Evolutionary conservation across 164 flowering plant genomes (phyloP).

Genomic region (Protea cynaroides): DNA sequence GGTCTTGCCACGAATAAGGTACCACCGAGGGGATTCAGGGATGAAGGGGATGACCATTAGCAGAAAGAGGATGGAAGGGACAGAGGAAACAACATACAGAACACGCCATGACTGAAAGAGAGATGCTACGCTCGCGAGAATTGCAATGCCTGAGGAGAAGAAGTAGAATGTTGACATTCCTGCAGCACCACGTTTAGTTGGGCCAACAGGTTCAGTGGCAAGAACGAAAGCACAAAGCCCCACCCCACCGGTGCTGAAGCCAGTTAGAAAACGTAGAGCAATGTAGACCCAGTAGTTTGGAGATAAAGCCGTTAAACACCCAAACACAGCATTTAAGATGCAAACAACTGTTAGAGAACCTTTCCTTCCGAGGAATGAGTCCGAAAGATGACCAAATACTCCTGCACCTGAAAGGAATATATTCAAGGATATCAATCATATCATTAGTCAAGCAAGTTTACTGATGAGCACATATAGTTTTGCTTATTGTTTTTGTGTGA

Average conservation of each 20-base stretch:
- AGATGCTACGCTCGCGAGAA: constrained; percentile 70
- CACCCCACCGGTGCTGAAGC: constrained; percentile 85
- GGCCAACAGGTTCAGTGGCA: constrained; percentile 84
- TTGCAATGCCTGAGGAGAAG: constrained; percentile 76
- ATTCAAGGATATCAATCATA: background rate
- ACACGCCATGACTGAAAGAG: constrained; percentile 67
- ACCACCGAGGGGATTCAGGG: constrained; percentile 90
- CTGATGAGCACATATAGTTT: too few relatives aligned
- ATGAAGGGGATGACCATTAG: constrained; percentile 54
- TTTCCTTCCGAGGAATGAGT: constrained; percentile 78
- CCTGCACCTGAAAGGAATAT: constrained; percentile 66
- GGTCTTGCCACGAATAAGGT: constrained; percentile 56
- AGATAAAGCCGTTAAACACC: constrained; percentile 64
- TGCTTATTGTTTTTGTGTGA: too few relatives aligned
- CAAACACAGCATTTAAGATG: constrained; percentile 54
- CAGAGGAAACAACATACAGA: constrained; percentile 49
- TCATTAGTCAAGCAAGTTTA: too few relatives aligned
- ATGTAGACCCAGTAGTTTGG: constrained; percentile 54
- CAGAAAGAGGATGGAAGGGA: constrained; percentile 61
- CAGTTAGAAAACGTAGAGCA: constrained; percentile 73
- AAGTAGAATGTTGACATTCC: constrained; percentile 84
- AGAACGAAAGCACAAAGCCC: constrained; percentile 88
- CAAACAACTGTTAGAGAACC: constrained; percentile 71
- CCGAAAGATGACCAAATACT: constrained; percentile 85
- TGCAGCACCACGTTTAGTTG: constrained; percentile 63